A percentile compares a stretch with the other conserved stretches of the same genome.
These are phyloP conservation scores for Borovskyia barvae DNA, from an alignment of 208 protist species.

Conservation along the genomic window DNA sequence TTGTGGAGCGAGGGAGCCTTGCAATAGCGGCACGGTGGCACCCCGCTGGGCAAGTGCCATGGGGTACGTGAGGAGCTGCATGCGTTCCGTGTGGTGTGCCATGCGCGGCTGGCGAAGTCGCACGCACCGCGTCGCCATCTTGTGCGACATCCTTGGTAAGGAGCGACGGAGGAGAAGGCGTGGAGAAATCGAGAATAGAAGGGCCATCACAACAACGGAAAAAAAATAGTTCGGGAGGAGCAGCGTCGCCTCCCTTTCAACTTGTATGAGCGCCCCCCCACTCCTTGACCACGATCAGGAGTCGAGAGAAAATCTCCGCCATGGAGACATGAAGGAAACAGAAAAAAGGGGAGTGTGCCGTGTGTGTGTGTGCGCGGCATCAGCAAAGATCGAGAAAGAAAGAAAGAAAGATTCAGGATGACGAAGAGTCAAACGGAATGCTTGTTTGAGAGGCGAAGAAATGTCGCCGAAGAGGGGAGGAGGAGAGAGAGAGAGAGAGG, in stretches of 20 bases:
- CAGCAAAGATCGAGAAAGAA: constrained; percentile 7
- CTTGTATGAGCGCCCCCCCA: too few relatives aligned
- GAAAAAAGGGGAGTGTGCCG: constrained; percentile 3
- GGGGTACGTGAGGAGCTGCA: constrained; percentile 66
- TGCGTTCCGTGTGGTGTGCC: constrained; percentile 6
- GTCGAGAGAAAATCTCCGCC: neutral
- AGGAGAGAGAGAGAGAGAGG: too few relatives aligned
- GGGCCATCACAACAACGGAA: neutral
- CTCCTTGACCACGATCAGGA: too few relatives aligned
- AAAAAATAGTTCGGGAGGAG: too few relatives aligned
- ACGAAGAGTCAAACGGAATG: too few relatives aligned
- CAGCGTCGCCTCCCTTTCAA: too few relatives aligned
- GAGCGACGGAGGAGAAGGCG: neutral
- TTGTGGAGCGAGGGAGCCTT: too few relatives aligned
- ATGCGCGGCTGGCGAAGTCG: constrained; percentile 9
- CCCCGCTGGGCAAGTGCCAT: constrained; percentile 68
- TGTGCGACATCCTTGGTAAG: constrained; percentile 4
- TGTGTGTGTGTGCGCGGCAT: constrained; percentile 1
- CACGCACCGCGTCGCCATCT: constrained; percentile 11
- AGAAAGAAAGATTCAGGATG: too few relatives aligned
- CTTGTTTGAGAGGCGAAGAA: too few relatives aligned
- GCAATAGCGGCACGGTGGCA: constrained; percentile 60
- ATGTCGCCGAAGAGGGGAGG: too few relatives aligned
- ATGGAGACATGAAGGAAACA: constrained; percentile 4
- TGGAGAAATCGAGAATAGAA: neutral